phyloP scores from a whole-genome alignment of 805 yeast species.

The Saccharomyces paradoxus region DNA sequence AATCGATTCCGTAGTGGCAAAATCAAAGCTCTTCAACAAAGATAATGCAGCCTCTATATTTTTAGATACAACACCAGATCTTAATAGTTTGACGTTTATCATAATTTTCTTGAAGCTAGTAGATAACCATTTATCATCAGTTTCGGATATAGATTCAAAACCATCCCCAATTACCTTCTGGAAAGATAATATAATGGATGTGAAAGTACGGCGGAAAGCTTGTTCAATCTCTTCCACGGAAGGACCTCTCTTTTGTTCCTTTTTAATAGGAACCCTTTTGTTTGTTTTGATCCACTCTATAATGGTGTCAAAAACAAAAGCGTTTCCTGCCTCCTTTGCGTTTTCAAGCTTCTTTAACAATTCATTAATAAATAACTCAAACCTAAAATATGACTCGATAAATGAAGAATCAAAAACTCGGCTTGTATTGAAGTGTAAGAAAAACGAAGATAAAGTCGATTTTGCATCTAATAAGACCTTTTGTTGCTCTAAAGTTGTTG shows the following conservation, averaged over 20 bases:
- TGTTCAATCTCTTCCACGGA: constrained; percentile 37
- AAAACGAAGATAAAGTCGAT: constrained; percentile 4
- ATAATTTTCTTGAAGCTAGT: constrained; percentile 39
- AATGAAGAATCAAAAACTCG: constrained; percentile 13
- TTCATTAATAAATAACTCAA: constrained; percentile 20
- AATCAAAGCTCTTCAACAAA: constrained; percentile 32
- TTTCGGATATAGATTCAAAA: constrained; percentile 32
- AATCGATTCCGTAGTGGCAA: constrained; percentile 32
- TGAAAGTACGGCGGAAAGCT: constrained; percentile 43
- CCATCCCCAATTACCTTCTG: constrained; percentile 47
- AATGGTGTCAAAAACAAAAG: constrained; percentile 44
- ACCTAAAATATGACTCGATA: constrained; percentile 12
- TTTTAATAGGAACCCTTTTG: neutral
- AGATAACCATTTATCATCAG: constrained; percentile 64
- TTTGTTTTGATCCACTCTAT: constrained; percentile 37
- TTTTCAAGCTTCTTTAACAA: constrained; percentile 24
- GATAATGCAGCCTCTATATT: constrained; percentile 33
- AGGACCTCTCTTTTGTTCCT: neutral
- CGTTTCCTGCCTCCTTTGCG: constrained; percentile 34
- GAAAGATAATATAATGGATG: constrained; percentile 55
- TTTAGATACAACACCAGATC: constrained; percentile 31
- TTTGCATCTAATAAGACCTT: constrained; percentile 14
- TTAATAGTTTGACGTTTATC: constrained; percentile 37
- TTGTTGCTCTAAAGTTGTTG: constrained; percentile 5
- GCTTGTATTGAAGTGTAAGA: neutral